These are phyloP conservation scores for Plasmodium malariae DNA, from an alignment of 169 alveolate species.

Conservation along the genomic window DNA sequence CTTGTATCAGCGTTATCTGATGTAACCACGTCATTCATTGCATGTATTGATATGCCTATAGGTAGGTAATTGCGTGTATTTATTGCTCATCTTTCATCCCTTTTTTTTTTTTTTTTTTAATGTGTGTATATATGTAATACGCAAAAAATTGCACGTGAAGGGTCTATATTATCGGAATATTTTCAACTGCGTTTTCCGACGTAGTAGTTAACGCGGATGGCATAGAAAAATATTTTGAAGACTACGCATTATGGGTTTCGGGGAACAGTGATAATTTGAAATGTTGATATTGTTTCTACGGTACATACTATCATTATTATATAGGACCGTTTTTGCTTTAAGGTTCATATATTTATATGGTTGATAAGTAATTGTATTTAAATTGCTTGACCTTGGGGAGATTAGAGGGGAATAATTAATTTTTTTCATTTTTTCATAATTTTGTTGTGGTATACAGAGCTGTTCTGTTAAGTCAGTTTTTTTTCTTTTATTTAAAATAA, in stretches of 20 bases:
- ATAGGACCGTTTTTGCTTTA: not conserved
- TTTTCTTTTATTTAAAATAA: conserved; percentile 28
- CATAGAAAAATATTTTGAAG: not conserved
- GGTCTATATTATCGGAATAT: no score
- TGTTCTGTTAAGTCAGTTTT: conserved; percentile 27
- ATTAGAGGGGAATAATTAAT: not conserved
- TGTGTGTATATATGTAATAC: no score
- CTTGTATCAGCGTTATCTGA: no score
- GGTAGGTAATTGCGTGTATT: no score
- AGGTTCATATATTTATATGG: not conserved
- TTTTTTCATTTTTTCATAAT: not conserved
- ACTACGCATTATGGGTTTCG: conserved; percentile 7
- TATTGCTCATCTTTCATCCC: no score
- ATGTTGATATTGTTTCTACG: not conserved
- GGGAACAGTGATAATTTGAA: conserved; percentile 18
- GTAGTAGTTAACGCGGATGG: not conserved
- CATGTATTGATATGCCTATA: no score
- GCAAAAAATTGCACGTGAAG: no score
- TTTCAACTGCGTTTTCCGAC: not conserved
- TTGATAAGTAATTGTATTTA: conserved; percentile 1
- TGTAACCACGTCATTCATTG: no score
- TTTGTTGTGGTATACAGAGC: not conserved
- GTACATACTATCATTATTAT: conserved; percentile 1
- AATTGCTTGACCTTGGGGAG: not conserved
- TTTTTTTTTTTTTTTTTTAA: no score